Base-by-base conservation (phyloP, 2,329 filamentous ascomycete genomes). In the Fusarium coicis region DNA sequence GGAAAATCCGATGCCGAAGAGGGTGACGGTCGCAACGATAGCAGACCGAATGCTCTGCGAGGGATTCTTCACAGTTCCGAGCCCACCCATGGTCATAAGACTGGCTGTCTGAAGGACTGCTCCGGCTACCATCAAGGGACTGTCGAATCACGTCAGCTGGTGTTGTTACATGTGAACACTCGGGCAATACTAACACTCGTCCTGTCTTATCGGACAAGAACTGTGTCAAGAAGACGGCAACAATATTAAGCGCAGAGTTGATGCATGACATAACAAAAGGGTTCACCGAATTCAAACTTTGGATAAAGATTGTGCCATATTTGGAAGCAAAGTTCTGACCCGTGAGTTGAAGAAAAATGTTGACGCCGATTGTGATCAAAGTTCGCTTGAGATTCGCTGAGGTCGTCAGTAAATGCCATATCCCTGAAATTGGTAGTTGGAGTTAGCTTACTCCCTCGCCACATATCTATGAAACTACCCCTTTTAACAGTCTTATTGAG, bases 61-160 rank as follows among this genome's bases (percentile, higher is more conserved):
- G 3, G 75, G 62, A 14, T 72, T 59, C 15, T 49, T 46, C 2
- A 69, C 40, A 19, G 78, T 78, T 19, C 82, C 82, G 15, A 84
- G 73, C 4, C 78, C 81, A 30, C 80, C 83, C 81, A 84, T 83
- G 11, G 79, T 78, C 23, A 83, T 74, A 5, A 83, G 72, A 9
- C 74, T 74, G 10, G 65, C 66, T 3, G 76, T 72, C 52, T 83
- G 81, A 18, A 82, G 44, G 16, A 65, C 49, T 1, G 76, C 76
- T 5, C 80, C 78, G 18, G 77, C 61, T 15, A 81, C 63, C 14
- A 81, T 72, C 54, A 78, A 47, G 15, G 69, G 63, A 11, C 77
- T 62, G 66, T 34, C 73, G 70, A 42, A 34, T 23, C 26, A 44
- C 11, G 32, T 57, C 11, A 62, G 58, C 32, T 62, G 32, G n/a